These are phyloP conservation scores for Waitea zeae DNA, from an alignment of 1,284 basidiomycete genomes.

Conservation along the genomic window DNA sequence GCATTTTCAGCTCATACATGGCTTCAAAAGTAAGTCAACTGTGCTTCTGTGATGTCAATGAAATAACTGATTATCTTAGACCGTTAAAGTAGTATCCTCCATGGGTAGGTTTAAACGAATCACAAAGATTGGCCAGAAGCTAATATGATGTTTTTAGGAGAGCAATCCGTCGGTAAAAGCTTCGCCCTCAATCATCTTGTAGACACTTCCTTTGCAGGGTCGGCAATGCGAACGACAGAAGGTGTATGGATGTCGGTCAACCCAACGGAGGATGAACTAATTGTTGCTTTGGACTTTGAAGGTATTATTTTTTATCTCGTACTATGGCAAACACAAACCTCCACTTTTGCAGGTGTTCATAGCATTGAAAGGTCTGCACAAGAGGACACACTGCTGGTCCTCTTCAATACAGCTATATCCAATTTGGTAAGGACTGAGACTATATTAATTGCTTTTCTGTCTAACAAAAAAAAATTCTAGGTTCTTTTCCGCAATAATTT, in stretches of 20 bases:
- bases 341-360: constrained; percentile 27
- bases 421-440: constrained; percentile 25
- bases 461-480: constrained; percentile 12
- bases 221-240: constrained; percentile 50
- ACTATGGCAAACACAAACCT: not conserved
- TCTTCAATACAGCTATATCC: constrained; percentile 49
- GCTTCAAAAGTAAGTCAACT: constrained; percentile 25
- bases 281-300: constrained; percentile 50
- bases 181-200: constrained; percentile 43
- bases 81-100: constrained; percentile 44
- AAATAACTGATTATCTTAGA: constrained; percentile 15
- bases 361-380: constrained; percentile 45
- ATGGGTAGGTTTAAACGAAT: constrained; percentile 24
- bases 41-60: not conserved
- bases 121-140: too few species aligned
- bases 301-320: constrained; percentile 13
- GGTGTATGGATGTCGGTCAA: constrained; percentile 56
- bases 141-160: constrained; percentile 13
- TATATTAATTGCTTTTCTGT: not conserved
- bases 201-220: constrained; percentile 49
- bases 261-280: constrained; percentile 31
- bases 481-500: constrained; percentile 51
- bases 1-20: constrained; percentile 44
- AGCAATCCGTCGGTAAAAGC: constrained; percentile 49
- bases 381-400: constrained; percentile 41